A percentile compares a stretch with the other conserved stretches of the same genome.
Conservation (phyloP, 371 early-diverging fungal genomes). For the Fennellomyces sp. region DNA sequence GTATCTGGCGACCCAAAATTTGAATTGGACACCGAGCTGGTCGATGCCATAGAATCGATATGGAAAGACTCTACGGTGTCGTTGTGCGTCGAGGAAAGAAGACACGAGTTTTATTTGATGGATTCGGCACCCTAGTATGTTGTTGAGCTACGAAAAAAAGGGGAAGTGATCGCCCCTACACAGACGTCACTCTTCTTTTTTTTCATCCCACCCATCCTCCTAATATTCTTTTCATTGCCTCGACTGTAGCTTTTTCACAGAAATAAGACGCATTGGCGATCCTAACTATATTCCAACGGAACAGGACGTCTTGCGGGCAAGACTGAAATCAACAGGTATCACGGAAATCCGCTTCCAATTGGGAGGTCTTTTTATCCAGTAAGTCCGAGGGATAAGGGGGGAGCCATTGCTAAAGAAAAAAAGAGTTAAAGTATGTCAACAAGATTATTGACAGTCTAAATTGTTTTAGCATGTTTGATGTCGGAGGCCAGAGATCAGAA, state of each 20-base stretch:
- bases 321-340: constrained; percentile 86
- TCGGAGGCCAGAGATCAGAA: constrained; percentile 79
- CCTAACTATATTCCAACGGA: constrained; percentile 64
- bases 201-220: neutral
- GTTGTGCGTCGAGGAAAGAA: constrained; percentile 53
- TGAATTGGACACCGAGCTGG: constrained; percentile 54
- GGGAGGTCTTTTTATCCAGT: constrained; percentile 71
- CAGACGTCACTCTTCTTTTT: neutral
- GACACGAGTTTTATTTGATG: constrained; percentile 71
- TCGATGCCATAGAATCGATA: constrained; percentile 60
- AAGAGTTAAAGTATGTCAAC: too few relatives aligned
- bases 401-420: too few relatives aligned
- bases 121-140: constrained; percentile 67
- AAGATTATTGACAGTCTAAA: too few relatives aligned
- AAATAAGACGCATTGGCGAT: constrained; percentile 61
- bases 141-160: neutral
- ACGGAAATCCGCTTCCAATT: constrained; percentile 70
- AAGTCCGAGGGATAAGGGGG: constrained; percentile 21
- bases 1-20: constrained; percentile 57
- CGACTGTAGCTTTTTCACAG: constrained; percentile 66
- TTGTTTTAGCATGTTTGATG: constrained; percentile 63
- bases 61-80: constrained; percentile 67
- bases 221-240: too few relatives aligned
- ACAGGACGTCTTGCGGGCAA: constrained; percentile 82
- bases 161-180: neutral